These are phyloP conservation scores for Xanthoconium separans DNA, from an alignment of 1,284 basidiomycete species.

Conservation along the genomic window DNA sequence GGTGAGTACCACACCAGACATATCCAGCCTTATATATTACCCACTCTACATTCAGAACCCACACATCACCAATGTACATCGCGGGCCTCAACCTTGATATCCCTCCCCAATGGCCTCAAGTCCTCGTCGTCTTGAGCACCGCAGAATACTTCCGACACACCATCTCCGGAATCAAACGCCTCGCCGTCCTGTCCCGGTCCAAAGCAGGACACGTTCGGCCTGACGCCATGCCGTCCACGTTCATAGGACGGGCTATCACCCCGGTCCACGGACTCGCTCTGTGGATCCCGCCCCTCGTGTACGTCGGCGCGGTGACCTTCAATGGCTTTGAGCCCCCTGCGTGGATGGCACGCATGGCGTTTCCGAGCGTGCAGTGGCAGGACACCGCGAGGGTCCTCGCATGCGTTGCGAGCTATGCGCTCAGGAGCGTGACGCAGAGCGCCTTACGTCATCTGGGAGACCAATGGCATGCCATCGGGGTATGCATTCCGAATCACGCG, in stretches of 20 bases:
- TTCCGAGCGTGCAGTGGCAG: conserved; percentile 7
- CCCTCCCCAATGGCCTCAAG: conserved; percentile 25
- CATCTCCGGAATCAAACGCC: background rate
- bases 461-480: conserved; percentile 31
- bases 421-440: background rate
- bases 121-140: conserved; percentile 20
- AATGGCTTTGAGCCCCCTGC: conserved; percentile 27
- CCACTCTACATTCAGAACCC: no score
- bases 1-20: no score
- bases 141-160: background rate
- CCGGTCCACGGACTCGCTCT: conserved; percentile 24
- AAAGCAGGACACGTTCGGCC: conserved; percentile 22
- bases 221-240: conserved; percentile 16
- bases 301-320: conserved; percentile 17
- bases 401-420: conserved; percentile 9
- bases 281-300: conserved; percentile 19
- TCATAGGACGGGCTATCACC: conserved; percentile 23
- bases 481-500: background rate
- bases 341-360: conserved; percentile 26
- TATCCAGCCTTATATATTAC: no score
- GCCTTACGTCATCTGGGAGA: conserved; percentile 18
- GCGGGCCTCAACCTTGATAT: conserved; percentile 15
- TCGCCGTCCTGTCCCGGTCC: conserved; percentile 10
- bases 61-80: conserved; percentile 14
- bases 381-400: conserved; percentile 13